phyloP scores from a whole-genome alignment of 2,329 filamentous ascomycete species.

The Fusarium penzigii region DNA sequence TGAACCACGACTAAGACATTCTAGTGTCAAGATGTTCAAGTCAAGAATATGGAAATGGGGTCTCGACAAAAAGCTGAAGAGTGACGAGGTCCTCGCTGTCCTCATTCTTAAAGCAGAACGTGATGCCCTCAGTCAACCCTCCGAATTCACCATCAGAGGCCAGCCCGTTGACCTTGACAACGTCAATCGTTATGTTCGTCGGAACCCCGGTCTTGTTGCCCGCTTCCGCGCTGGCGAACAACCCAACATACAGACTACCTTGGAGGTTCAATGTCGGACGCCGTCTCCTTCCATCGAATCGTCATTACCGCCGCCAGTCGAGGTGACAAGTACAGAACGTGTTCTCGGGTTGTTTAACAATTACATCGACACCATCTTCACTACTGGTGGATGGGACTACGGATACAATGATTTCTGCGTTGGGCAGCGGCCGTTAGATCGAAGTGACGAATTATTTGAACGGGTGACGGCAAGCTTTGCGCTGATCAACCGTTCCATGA shows the following conservation, averaged over 20 bases:
- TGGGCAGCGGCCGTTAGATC: conserved; percentile 25
- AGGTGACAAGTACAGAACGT: conserved; percentile 28
- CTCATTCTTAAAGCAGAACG: conserved; percentile 40
- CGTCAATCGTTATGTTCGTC: conserved; percentile 42
- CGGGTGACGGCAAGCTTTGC: conserved; percentile 36
- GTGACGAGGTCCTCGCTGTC: conserved; percentile 42
- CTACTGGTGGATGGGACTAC: conserved; percentile 29
- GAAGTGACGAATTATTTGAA: conserved; percentile 38
- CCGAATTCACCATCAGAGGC: conserved; percentile 40
- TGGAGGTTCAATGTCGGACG: conserved; percentile 36
- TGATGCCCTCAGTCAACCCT: conserved; percentile 34
- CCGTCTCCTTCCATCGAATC: conserved; percentile 26
- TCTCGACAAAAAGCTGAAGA: conserved; percentile 44
- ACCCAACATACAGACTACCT: conserved; percentile 32
- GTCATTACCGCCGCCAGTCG: conserved; percentile 21
- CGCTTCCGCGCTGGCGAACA: conserved; percentile 33
- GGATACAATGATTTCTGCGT: conserved; percentile 34
- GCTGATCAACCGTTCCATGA: conserved; percentile 36
- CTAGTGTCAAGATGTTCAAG: conserved; percentile 45
- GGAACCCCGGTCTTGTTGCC: conserved; percentile 38
- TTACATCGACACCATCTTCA: conserved; percentile 34
- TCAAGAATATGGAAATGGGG: conserved; percentile 45
- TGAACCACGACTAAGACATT: not conserved
- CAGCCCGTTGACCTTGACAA: conserved; percentile 41
- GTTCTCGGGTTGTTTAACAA: conserved; percentile 30